Evolutionary conservation across 495 filamentous ascomycete species (phyloP).

Genomic region (Tuber brumale): DNA sequence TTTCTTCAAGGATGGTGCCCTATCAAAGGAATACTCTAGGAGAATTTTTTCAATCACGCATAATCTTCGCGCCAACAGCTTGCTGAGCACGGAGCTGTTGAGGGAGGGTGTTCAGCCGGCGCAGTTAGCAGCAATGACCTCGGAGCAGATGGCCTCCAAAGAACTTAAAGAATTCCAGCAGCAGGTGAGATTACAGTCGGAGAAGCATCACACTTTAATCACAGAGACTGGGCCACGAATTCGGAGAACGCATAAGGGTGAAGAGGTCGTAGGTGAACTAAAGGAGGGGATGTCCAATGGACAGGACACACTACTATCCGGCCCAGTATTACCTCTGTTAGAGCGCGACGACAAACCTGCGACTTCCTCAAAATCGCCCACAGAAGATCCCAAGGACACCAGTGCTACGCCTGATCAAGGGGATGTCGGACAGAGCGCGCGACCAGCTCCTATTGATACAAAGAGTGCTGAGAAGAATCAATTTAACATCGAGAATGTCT

Average conservation of each 20-base stretch:
- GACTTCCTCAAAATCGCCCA: constrained; percentile 33
- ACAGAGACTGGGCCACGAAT: constrained; percentile 72
- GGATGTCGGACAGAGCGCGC: constrained; percentile 16
- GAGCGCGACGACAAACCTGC: constrained; percentile 21
- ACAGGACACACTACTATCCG: constrained; percentile 22
- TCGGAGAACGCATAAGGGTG: constrained; percentile 88
- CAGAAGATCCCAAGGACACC: constrained; percentile 21
- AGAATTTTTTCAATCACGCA: constrained; percentile 61
- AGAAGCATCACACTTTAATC: constrained; percentile 79
- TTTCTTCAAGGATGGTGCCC: constrained; percentile 46
- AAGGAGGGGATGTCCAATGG: constrained; percentile 28
- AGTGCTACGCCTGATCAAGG: constrained; percentile 26
- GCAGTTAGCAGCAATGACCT: constrained; percentile 71
- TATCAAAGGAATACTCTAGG: constrained; percentile 48
- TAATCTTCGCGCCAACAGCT: constrained; percentile 80
- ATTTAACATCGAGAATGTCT: constrained; percentile 55
- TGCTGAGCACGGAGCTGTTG: constrained; percentile 69
- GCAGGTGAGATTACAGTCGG: constrained; percentile 61
- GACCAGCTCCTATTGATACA: constrained; percentile 10
- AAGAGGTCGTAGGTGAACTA: constrained; percentile 74
- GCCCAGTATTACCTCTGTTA: neutral
- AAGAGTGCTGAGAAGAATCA: constrained; percentile 32
- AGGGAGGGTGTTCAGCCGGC: constrained; percentile 61
- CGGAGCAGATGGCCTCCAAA: constrained; percentile 83
- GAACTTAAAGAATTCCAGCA: constrained; percentile 72